Base-by-base conservation (phyloP, 306 rosid species). In the Quercus glauca region DNA sequence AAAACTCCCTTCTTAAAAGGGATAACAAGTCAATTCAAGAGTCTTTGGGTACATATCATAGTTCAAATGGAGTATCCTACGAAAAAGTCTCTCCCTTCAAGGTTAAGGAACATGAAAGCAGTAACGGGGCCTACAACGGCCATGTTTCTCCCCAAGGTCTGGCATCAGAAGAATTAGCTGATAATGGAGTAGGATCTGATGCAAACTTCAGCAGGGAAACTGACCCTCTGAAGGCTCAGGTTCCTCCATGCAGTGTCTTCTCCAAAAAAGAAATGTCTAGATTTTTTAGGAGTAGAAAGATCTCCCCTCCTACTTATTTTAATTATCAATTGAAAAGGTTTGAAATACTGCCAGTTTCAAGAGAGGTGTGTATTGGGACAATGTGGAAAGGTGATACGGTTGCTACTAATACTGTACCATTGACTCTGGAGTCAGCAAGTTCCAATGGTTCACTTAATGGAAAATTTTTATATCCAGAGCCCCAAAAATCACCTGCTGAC, bases 231-330 rank as follows among this genome's bases (percentile, higher is more conserved):
- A 88, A 81, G 72, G 89, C 96, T 72, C 98, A 93, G 86, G 77
- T 91, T 84, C 99, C 97, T 87, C 92, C 97, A 64, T 70, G 83
- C 79, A 87, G 91, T 81, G 67, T 87, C 63, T 90, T 95, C 80
- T 93, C 97, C 69, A 95, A 83, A 81, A 90, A 84, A 69, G 91
- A 90, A 75, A 91, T 93, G 94, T 88, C 96, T 78, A 76, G 77
- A 73, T 95, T 85, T 85, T 80, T 86, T n/a, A 84, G 74, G 78
- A 90, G 83, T 60, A 90, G 88, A 78, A 84, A 74, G 83, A 72
- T 89, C 57, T 78, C 93, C 41, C 90, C 90, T 51, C 86, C 85
- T 72, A 79, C 85, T 70, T 86, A 80, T 85, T 85, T 81, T 55
- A 86, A 77, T 80, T 76, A 71, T 85, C 88, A 78, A 74, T 76